Evolutionary conservation across 768 basidiomycete genomes (phyloP), one percentile per base, ranked within the genome.

Genomic region (Lactarius akahatsu): DNA sequence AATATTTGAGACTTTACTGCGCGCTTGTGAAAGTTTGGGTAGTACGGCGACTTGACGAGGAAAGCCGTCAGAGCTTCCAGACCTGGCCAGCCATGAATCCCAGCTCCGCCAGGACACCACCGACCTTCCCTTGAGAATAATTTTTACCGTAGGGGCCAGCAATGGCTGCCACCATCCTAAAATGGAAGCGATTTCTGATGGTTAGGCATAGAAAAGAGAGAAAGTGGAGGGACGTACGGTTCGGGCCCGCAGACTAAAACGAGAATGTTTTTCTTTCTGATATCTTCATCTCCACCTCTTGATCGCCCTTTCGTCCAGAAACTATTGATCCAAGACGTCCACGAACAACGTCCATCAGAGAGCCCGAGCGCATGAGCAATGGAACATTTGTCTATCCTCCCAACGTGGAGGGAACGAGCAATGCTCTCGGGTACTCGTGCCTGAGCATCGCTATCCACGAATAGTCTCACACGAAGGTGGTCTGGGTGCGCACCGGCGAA

Each of bases 221-320:
- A 50, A 41, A 69, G 43, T 23, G 4, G 16, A 63, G 62, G 64
- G 30, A 76, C 88, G 72, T 75, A 93, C 92, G 82, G 81, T 67
- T 93, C 89, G n/a, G 92, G 93, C 32, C 92, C 92, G 75, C 90
- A 94, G 4, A 94, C 84, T 15, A 94, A 76, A 73, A 94, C 89
- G 63, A 94, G 73, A 7, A 80, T 76, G 55, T 78, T 84, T 56
- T 69, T 70, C 40, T 43, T 60, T 41, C 59, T 65, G 55, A 60
- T 50, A 61, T 65, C 58, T 1, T n/a, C 18, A 9, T 50, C 50
- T 10, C 32, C 54, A n/a, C 5, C 18, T 10, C 15, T 43, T 41
- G 54, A 50, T 13, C 36, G 65, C 26, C 45, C 66, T 28, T 55
- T 67, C 20, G 20, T 38, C 62, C 66, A 67, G 43, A 67, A n/a